phyloP scores from a whole-genome alignment of 306 rosid species.

The Gastrolobium villosum region DNA sequence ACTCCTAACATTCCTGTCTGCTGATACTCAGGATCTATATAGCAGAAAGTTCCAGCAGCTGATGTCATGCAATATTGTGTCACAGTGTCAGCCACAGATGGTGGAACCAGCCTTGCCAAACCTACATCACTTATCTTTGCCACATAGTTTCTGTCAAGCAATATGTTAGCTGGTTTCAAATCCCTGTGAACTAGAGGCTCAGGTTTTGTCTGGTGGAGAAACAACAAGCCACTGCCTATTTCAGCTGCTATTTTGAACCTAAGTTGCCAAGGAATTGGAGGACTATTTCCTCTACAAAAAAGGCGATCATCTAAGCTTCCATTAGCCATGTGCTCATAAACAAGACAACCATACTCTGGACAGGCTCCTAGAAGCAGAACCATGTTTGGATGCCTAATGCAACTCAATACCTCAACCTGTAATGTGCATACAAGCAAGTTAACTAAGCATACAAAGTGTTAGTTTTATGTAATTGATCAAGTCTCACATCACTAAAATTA shows the following conservation, averaged over 20 bases:
- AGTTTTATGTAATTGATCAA: background rate
- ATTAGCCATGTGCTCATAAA: conserved; percentile 53
- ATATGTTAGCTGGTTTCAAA: conserved; percentile 58
- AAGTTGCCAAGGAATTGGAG: conserved; percentile 55
- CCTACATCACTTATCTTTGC: conserved; percentile 62
- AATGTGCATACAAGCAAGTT: background rate
- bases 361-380: conserved; percentile 63
- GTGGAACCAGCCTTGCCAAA: conserved; percentile 57
- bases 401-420: conserved; percentile 59
- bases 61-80: conserved; percentile 58
- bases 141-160: conserved; percentile 56
- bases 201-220: conserved; percentile 62
- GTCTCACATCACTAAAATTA: background rate
- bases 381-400: conserved; percentile 65
- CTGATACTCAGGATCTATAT: conserved; percentile 62
- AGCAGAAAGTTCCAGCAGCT: conserved; percentile 57
- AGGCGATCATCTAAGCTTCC: conserved; percentile 61
- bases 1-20: conserved; percentile 60
- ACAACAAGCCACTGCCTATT: conserved; percentile 53
- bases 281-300: conserved; percentile 44
- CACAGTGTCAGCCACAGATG: conserved; percentile 47
- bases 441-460: background rate
- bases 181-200: conserved; percentile 63
- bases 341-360: conserved; percentile 63
- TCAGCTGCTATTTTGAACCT: conserved; percentile 63